These are phyloP conservation scores for Trifolium fragiferum DNA, from an alignment of 306 rosid genomes.

Conservation along the genomic window DNA sequence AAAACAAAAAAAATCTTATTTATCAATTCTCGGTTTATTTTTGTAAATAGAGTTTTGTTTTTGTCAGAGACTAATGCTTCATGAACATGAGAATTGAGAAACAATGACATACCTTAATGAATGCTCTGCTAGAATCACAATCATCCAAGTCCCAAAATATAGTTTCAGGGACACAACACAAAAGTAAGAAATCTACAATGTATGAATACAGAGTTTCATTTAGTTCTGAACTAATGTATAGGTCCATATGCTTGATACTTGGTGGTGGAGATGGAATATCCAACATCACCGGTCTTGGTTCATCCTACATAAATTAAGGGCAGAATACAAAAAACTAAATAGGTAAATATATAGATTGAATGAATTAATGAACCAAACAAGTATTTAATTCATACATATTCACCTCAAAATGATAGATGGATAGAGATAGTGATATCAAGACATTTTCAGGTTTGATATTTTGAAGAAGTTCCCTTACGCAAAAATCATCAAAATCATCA, in stretches of 20 bases:
- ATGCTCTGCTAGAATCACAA: too few species aligned
- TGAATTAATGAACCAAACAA: background rate
- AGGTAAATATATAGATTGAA: background rate
- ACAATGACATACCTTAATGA: too few species aligned
- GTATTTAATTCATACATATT: too few species aligned
- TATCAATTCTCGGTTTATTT: too few species aligned
- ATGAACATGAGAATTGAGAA: too few species aligned
- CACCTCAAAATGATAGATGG: background rate
- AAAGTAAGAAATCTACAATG: background rate
- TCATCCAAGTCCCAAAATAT: background rate
- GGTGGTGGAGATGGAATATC: background rate
- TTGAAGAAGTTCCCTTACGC: background rate
- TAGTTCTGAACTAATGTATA: background rate
- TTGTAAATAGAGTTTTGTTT: too few species aligned
- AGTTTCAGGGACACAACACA: background rate
- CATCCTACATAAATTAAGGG: background rate
- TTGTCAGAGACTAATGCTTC: too few species aligned
- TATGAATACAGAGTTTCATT: background rate
- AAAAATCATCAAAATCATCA: background rate
- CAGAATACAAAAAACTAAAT: too few species aligned
- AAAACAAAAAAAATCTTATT: too few species aligned
- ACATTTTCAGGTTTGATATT: background rate
- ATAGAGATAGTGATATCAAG: background rate
- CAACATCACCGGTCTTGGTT: background rate
- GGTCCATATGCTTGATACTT: background rate